Conservation (phyloP, 768 basidiomycete genomes). For the Leucosporidium yakuticum region DNA sequence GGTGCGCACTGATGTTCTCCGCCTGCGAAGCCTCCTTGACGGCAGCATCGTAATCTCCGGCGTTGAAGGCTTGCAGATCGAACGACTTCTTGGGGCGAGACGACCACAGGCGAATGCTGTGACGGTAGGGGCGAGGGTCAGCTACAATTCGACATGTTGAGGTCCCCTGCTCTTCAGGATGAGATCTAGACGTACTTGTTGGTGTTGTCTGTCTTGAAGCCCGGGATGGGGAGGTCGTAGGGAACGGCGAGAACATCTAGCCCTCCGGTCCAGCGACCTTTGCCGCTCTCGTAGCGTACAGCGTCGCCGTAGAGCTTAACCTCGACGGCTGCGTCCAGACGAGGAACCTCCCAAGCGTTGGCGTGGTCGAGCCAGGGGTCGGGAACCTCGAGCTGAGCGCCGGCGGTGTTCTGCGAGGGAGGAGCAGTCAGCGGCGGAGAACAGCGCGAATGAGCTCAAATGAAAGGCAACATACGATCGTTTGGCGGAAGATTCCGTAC, state of each 20-base stretch:
- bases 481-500: slow-evolving; percentile 81
- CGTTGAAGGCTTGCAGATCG: slow-evolving; percentile 92
- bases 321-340: slow-evolving; percentile 37
- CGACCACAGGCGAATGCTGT: slow-evolving; percentile 46
- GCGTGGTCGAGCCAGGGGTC: slow-evolving; percentile 75
- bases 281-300: slow-evolving; percentile 58
- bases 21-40: slow-evolving; percentile 85
- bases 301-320: slow-evolving; percentile 84
- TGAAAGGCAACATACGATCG: too few relatives aligned
- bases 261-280: slow-evolving; percentile 60
- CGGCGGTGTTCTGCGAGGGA: neutral
- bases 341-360: slow-evolving; percentile 56
- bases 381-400: slow-evolving; percentile 45
- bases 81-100: slow-evolving; percentile 78
- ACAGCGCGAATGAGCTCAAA: too few relatives aligned
- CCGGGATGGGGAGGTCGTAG: slow-evolving; percentile 87
- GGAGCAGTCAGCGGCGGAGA: too few relatives aligned
- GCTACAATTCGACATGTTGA: too few relatives aligned
- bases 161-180: too few relatives aligned
- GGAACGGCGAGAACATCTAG: slow-evolving; percentile 90
- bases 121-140: too few relatives aligned
- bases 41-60: slow-evolving; percentile 86
- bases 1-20: slow-evolving; percentile 65
- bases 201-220: slow-evolving; percentile 67
- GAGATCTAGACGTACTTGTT: slow-evolving; percentile 59